Conservation (phyloP, 441 rosid species). For the Caryocar brasiliense region DNA sequence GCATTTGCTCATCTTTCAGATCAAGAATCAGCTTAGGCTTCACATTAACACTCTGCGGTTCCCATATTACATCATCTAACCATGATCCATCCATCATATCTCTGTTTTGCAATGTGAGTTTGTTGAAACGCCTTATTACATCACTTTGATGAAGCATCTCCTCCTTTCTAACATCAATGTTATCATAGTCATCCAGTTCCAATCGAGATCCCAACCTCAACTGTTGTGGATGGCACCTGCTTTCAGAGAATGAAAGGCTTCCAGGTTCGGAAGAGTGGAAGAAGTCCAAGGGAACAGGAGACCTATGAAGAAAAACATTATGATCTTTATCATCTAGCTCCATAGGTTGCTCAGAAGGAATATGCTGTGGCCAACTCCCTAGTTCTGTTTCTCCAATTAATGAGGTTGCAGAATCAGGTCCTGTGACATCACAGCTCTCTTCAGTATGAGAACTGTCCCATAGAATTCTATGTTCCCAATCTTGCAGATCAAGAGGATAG, state of each 20-base stretch:
- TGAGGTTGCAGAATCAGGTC: slow-evolving; percentile 26
- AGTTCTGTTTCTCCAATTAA: slow-evolving; percentile 26
- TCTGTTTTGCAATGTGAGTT: slow-evolving; percentile 45
- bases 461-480: slow-evolving; percentile 81
- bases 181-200: slow-evolving; percentile 26
- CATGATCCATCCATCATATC: slow-evolving; percentile 70
- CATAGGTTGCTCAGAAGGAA: slow-evolving; percentile 20
- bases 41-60: slow-evolving; percentile 30
- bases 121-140: slow-evolving; percentile 42
- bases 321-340: slow-evolving; percentile 28
- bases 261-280: slow-evolving; percentile 26
- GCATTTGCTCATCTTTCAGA: slow-evolving; percentile 95
- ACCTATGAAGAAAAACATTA: slow-evolving; percentile 21
- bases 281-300: slow-evolving; percentile 47
- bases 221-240: slow-evolving; percentile 75
- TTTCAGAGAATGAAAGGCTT: slow-evolving; percentile 19
- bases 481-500: slow-evolving; percentile 78
- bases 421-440: slow-evolving; percentile 33
- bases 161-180: slow-evolving; percentile 25
- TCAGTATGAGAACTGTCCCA: slow-evolving; percentile 67
- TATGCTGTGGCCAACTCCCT: slow-evolving; percentile 24
- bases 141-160: slow-evolving; percentile 35
- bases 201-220: slow-evolving; percentile 66
- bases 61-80: slow-evolving; percentile 85
- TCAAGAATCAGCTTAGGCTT: slow-evolving; percentile 84